phyloP scores from a whole-genome alignment of 768 basidiomycete species.

The Lentinula edodes region DNA sequence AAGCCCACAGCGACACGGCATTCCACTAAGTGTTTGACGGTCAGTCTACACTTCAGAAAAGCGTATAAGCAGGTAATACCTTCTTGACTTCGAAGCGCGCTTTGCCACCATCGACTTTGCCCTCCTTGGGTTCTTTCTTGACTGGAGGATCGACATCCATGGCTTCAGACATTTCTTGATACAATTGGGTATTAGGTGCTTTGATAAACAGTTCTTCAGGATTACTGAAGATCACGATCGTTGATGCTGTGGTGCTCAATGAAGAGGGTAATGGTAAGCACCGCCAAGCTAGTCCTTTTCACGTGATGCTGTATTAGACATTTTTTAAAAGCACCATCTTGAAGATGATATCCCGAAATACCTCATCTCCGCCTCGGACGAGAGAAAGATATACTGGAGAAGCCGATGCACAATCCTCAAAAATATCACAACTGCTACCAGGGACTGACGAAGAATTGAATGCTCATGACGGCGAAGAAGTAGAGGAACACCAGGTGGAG shows the following conservation, averaged over 20 bases:
- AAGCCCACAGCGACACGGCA: slow-evolving; percentile 96
- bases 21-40: slow-evolving; percentile 70
- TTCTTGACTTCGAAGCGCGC: slow-evolving; percentile 98
- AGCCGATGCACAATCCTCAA: slow-evolving; percentile 2
- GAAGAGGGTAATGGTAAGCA: background rate
- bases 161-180: slow-evolving; percentile 50
- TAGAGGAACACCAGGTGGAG: slow-evolving; percentile 20
- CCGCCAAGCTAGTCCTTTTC: background rate
- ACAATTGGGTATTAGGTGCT: too few relatives aligned
- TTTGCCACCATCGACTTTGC: slow-evolving; percentile 51
- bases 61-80: slow-evolving; percentile 38
- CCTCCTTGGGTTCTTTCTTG: slow-evolving; percentile 47
- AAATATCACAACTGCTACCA: background rate
- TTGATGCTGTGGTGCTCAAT: background rate
- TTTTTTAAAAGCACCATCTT: too few relatives aligned
- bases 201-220: too few relatives aligned
- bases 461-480: background rate
- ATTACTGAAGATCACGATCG: background rate
- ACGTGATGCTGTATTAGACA: background rate
- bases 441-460: background rate
- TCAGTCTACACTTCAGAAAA: background rate
- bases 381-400: background rate
- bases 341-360: background rate
- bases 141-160: slow-evolving; percentile 57
- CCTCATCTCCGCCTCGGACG: background rate